Evolutionary conservation across 208 protist genomes (phyloP).

Genomic region (Crithidia sp.): DNA sequence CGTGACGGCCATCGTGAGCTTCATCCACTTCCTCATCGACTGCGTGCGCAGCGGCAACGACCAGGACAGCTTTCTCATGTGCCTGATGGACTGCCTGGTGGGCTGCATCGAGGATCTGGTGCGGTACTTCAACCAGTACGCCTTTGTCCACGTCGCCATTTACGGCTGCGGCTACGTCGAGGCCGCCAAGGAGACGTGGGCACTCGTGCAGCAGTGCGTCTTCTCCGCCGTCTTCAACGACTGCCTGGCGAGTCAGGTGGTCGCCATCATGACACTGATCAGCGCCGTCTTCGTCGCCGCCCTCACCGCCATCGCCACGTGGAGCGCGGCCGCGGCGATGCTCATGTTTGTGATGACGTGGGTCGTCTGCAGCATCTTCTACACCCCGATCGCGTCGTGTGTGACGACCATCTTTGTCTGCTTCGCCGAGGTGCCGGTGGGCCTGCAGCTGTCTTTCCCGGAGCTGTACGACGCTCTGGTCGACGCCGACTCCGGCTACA

Average conservation of each 20-base stretch:
- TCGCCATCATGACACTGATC: conserved; percentile 44
- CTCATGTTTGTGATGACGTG: conserved; percentile 52
- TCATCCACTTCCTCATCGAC: conserved; percentile 59
- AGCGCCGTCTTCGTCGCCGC: conserved; percentile 30
- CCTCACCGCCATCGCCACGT: conserved; percentile 33
- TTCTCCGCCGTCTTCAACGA: conserved; percentile 88
- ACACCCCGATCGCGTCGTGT: conserved; percentile 57
- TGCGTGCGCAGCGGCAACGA: conserved; percentile 24
- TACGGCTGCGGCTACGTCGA: conserved; percentile 89
- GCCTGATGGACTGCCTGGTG: conserved; percentile 58
- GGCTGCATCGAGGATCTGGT: conserved; percentile 62
- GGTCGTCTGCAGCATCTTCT: conserved; percentile 53
- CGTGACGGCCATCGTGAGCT: conserved; percentile 68
- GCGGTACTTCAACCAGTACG: conserved; percentile 91
- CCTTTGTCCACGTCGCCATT: conserved; percentile 89
- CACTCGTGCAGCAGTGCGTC: conserved; percentile 64
- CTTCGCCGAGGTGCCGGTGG: conserved; percentile 81
- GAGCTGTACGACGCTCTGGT: conserved; percentile 58
- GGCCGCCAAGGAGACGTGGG: conserved; percentile 70
- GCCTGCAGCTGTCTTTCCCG: conserved; percentile 62
- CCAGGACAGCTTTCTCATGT: conserved; percentile 53
- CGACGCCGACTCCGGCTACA: conserved; percentile 42
- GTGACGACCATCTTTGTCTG: conserved; percentile 87
- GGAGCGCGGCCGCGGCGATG: conserved; percentile 20
- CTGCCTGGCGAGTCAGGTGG: conserved; percentile 46